Evolutionary conservation across 371 early-diverging fungal genomes (phyloP), one percentile per base, ranked within the genome.

Genomic region (Dichotomocladium elegans): DNA sequence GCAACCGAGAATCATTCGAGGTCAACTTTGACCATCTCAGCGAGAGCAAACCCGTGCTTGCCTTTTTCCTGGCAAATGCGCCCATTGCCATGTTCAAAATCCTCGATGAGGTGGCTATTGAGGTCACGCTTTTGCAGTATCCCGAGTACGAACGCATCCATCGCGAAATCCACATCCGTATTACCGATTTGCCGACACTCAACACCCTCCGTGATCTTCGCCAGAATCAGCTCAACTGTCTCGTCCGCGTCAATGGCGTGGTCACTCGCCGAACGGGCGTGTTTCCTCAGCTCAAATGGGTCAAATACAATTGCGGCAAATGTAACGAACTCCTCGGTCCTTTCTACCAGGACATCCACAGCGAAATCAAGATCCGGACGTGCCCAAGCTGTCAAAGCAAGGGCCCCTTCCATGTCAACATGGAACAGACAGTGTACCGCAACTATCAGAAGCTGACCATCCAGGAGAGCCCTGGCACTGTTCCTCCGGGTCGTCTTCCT

Each of bases 391-490:
- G 99, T 80, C 93, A 97, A 63, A 85, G 90, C 21, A 87, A 85
- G 34, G 98, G 99, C 5, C 96, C 99, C 2, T 98, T 99, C 64
- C 70, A 69, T 41, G 74, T 99, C 37, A 95, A 95, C 64, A 81
- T 89, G 37, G 91, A 94, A 58, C 93, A 89, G 81, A 98, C 99
- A 0, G 83, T 98, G 3, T 99, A 99, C 70, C 87, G 99, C 61
- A 96, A 99, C 79, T 98, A 93, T 64, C 99, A 99, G 80, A 93
- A 94, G 45, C 68, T 99, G 58, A 97, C 98, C 0, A 77, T 99
- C 33, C 99, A 99, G 64, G 99, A 99, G 73, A 88, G 92, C 3
- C 99, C 99, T 15, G 99, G 98, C 2, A 90, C 95, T 0, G 96
- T 99, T 8, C 98, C 98, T 3, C 89, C 99, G 0, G 99, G 99